A percentile compares a stretch with the other conserved stretches of the same genome.
Evolutionary conservation across 345 rosid genomes (phyloP).

Genomic region (Geranium rotundifolium): DNA sequence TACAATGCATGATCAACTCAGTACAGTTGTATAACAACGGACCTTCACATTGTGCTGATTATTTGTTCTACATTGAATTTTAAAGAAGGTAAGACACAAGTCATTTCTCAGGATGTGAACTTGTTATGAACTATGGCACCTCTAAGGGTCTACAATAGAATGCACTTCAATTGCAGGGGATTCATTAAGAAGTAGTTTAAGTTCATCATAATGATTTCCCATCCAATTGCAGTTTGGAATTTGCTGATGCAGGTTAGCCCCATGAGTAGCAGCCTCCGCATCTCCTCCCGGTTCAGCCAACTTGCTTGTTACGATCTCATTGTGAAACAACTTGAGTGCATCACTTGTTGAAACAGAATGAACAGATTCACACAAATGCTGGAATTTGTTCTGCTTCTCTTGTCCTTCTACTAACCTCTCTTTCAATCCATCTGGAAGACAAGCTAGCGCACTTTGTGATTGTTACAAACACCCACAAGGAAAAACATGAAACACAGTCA

Average conservation of each 20-base stretch:
- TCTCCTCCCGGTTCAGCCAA: conserved; percentile 16
- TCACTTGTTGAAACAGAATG: conserved; percentile 36
- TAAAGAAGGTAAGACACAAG: too few species aligned
- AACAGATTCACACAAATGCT: conserved; percentile 31
- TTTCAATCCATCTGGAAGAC: conserved; percentile 45
- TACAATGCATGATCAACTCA: too few species aligned
- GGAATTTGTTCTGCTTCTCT: conserved; percentile 34
- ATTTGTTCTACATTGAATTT: too few species aligned
- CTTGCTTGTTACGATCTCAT: conserved; percentile 22
- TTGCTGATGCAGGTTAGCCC: conserved; percentile 12
- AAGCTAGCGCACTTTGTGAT: conserved; percentile 41
- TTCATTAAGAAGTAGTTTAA: conserved; percentile 39
- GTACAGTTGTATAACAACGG: too few species aligned
- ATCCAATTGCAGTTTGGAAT: conserved; percentile 16
- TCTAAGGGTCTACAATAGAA: conserved; percentile 11
- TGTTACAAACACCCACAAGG: neutral
- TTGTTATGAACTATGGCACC: too few species aligned
- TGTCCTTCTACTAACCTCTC: conserved; percentile 35
- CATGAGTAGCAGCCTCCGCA: conserved; percentile 11
- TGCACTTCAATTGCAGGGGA: conserved; percentile 33
- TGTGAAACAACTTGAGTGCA: conserved; percentile 40
- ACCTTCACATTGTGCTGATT: too few species aligned
- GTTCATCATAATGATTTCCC: conserved; percentile 30
- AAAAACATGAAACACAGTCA: neutral
- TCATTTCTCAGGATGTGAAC: too few species aligned